A percentile compares a stretch with the other conserved stretches of the same genome.
Evolutionary conservation across 352 stramenopile genomes (phyloP).

Genomic region (Phytophthora litchii): DNA sequence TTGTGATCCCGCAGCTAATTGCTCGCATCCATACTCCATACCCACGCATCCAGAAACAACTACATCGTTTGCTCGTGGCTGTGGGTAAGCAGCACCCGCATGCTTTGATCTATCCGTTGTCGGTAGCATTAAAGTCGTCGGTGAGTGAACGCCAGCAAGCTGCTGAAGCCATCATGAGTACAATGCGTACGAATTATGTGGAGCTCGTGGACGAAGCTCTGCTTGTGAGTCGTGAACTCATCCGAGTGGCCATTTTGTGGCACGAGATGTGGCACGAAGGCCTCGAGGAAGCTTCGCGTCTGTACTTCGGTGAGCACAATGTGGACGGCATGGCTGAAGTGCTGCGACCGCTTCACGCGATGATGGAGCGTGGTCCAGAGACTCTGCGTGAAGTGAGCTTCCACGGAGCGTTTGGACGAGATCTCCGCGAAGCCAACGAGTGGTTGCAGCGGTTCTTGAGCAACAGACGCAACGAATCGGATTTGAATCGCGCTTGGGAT

Average conservation of each 20-base stretch:
- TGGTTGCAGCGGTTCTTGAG: constrained; percentile 73
- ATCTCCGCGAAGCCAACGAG: constrained; percentile 87
- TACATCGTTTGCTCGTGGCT: constrained; percentile 89
- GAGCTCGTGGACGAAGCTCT: constrained; percentile 95
- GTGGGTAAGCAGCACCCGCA: constrained; percentile 96
- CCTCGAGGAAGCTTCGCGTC: constrained; percentile 96
- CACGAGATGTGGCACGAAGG: constrained; percentile 99
- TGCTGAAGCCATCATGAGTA: constrained; percentile 96
- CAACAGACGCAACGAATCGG: constrained; percentile 67
- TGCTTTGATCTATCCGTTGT: constrained; percentile 98
- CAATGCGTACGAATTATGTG: constrained; percentile 93
- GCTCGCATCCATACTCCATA: constrained; percentile 85
- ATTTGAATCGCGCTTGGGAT: constrained; percentile 97
- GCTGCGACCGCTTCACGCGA: constrained; percentile 92
- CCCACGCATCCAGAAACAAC: constrained; percentile 66
- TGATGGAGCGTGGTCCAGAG: constrained; percentile 90
- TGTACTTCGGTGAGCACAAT: constrained; percentile 98
- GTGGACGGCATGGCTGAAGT: constrained; percentile 96
- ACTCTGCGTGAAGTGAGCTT: constrained; percentile 84
- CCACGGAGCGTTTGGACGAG: constrained; percentile 91
- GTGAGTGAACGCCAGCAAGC: constrained; percentile 88
- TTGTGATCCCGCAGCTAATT: constrained; percentile 97
- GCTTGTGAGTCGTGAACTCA: constrained; percentile 97
- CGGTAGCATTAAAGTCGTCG: constrained; percentile 95
- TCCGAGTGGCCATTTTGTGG: constrained; percentile 98